Evolutionary conservation across 176 grass and related monocot genomes (phyloP), one percentile per base, ranked within the genome.

Genomic region (Aegilops longissima): DNA sequence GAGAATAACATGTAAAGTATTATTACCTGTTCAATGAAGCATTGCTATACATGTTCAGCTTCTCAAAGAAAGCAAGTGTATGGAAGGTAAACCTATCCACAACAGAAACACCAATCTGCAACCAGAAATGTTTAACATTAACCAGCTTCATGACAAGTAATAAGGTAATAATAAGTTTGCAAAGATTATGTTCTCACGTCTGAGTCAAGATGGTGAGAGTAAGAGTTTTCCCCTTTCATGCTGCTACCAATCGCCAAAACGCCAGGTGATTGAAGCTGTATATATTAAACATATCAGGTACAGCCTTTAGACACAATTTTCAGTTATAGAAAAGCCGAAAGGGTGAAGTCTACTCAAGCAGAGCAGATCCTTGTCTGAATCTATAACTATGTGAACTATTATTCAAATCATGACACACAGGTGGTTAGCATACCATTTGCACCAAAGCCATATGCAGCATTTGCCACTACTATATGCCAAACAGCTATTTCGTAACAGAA

Each of bases 31-130:
- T 92, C 83, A 99, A 83, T 67, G 97, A 96, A 77, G 97, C 94
- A 92, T 99, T 99, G 94, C 97, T 99, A 83, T 99, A 96, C 94
- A 99, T 99, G 87, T 99, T 93, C 78, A 96, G 85, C 76, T 91
- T 99, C 92, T 99, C 94, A 86, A 99, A 99, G 85, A 99, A 99
- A 70, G 94, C 92, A 82, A 99, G 97, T 56, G 97, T 99, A 83
- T 99, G 94, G 73, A 90, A 99, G 30, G 94, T 99, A 91, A 96
- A 99, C 79, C 97, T 94, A 91, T 99, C 97, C 73, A 99, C 97
- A 85, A 96, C 94, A 83, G 97, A 99, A 45, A 99, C 97, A 89
- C 94, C 97, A 93, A 99, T 84, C 94, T 96, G 91, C 82, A 72
- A 56, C 47, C 76, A 85, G 8, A 76, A 87, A 94, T 13, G 16